Evolutionary conservation across 2,329 filamentous ascomycete species (phyloP).

Genomic region (Simplicillium aogashimaense): DNA sequence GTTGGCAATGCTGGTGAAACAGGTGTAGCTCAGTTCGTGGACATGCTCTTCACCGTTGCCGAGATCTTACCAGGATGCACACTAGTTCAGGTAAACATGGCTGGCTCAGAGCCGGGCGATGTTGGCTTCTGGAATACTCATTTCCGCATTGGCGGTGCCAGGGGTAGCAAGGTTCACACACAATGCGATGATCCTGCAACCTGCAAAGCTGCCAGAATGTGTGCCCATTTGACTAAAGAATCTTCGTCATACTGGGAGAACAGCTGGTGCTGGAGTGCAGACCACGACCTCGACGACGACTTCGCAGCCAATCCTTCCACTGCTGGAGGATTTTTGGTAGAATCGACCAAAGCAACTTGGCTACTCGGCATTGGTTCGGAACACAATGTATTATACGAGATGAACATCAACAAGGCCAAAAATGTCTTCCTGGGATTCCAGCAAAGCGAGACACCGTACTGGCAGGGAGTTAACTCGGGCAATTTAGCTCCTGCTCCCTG

Average conservation of each 20-base stretch:
- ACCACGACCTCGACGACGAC: constrained; percentile 41
- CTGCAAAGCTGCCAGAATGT: constrained; percentile 34
- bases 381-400: constrained; percentile 42
- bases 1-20: constrained; percentile 37
- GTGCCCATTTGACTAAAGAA: constrained; percentile 34
- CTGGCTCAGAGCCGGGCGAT: constrained; percentile 28
- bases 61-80: constrained; percentile 26
- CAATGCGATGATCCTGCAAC: constrained; percentile 22
- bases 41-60: constrained; percentile 38
- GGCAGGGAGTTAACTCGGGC: constrained; percentile 20
- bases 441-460: constrained; percentile 37
- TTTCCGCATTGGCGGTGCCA: constrained; percentile 31
- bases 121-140: constrained; percentile 37
- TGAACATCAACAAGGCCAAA: constrained; percentile 33
- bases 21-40: constrained; percentile 35
- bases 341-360: constrained; percentile 37
- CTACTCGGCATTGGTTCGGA: constrained; percentile 40
- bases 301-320: constrained; percentile 28
- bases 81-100: constrained; percentile 37
- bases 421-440: constrained; percentile 33
- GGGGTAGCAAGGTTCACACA: constrained; percentile 25
- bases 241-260: constrained; percentile 44
- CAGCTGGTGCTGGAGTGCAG: constrained; percentile 34
- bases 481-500: constrained; percentile 28
- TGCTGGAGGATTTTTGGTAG: constrained; percentile 34